phyloP scores from a whole-genome alignment of 2,329 filamentous ascomycete species.

The Daldinia sp. region DNA sequence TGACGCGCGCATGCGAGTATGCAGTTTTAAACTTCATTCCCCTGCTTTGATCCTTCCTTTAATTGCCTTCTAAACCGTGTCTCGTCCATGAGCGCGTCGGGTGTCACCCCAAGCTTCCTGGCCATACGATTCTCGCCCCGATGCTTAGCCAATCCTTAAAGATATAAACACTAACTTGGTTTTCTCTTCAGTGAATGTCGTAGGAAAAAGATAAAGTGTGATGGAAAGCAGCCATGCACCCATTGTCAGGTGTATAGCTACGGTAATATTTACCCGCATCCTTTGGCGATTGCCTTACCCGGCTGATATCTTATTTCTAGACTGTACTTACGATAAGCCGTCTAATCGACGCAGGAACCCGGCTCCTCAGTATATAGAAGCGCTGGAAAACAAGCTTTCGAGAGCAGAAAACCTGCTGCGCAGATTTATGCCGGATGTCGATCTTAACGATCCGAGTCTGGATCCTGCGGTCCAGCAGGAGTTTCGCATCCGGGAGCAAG shows the following conservation, averaged over 20 bases:
- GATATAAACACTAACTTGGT: conserved; percentile 18
- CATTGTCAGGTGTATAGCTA: conserved; percentile 99
- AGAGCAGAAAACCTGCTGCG: conserved; percentile 83
- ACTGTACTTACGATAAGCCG: conserved; percentile 95
- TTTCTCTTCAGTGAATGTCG: conserved; percentile 59
- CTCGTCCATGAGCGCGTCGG: background rate
- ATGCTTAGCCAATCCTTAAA: background rate
- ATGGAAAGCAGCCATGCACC: conserved; percentile 87
- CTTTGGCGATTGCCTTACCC: conserved; percentile 1
- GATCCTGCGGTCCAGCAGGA: conserved; percentile 80
- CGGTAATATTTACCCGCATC: conserved; percentile 65
- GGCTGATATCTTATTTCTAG: conserved; percentile 56
- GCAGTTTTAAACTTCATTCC: conserved; percentile 11
- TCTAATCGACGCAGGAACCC: conserved; percentile 91
- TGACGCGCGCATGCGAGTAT: conserved; percentile 78
- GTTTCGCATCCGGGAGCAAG: conserved; percentile 63
- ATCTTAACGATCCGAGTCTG: conserved; percentile 84
- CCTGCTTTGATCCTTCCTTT: conserved; percentile 10
- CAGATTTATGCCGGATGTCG: conserved; percentile 82
- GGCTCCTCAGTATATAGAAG: conserved; percentile 91
- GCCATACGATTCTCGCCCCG: background rate
- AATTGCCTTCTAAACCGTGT: background rate
- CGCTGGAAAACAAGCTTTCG: conserved; percentile 81
- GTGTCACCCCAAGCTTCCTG: background rate
- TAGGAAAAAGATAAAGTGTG: conserved; percentile 87